phyloP scores from a whole-genome alignment of 2,329 filamentous ascomycete genomes.

The Curvularia eragrostidis region DNA sequence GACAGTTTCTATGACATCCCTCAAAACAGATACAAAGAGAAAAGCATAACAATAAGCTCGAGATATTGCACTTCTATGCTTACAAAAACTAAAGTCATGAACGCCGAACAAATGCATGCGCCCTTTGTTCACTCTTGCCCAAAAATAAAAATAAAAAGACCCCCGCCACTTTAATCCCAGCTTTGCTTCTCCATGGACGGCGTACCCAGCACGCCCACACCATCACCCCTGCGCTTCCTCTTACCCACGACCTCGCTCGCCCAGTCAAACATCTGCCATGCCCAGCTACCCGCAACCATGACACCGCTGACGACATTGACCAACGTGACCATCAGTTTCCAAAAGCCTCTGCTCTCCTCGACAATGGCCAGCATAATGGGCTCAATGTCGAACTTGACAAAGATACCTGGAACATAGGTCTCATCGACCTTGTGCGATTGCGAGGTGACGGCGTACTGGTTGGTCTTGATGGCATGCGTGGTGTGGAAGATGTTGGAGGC shows the following conservation, averaged over 20 bases:
- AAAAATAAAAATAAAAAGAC: neutral
- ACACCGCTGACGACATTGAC: conserved; percentile 92
- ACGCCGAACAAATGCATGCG: conserved; percentile 8
- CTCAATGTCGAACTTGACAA: conserved; percentile 99
- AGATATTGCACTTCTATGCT: neutral
- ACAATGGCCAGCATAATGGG: conserved; percentile 86
- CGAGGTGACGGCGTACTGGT: conserved; percentile 97
- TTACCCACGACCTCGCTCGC: conserved; percentile 57
- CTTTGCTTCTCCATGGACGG: conserved; percentile 25
- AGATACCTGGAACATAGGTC: conserved; percentile 80
- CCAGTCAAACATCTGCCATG: conserved; percentile 86
- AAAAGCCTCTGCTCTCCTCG: conserved; percentile 77
- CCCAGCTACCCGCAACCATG: conserved; percentile 91
- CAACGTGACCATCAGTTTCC: conserved; percentile 78
- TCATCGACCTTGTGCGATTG: conserved; percentile 77
- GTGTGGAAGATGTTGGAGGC: conserved; percentile 46
- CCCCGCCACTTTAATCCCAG: conserved; percentile 18
- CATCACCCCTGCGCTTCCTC: conserved; percentile 49
- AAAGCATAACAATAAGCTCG: neutral
- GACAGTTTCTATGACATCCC: neutral
- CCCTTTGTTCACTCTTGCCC: neutral
- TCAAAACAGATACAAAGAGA: neutral
- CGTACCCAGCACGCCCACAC: conserved; percentile 57
- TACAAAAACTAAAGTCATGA: conserved; percentile 4
- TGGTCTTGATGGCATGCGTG: conserved; percentile 77